Evolutionary conservation across 139 green algal species (phyloP), one percentile per base, ranked within the genome.

Genomic region (Eudorina sp.): DNA sequence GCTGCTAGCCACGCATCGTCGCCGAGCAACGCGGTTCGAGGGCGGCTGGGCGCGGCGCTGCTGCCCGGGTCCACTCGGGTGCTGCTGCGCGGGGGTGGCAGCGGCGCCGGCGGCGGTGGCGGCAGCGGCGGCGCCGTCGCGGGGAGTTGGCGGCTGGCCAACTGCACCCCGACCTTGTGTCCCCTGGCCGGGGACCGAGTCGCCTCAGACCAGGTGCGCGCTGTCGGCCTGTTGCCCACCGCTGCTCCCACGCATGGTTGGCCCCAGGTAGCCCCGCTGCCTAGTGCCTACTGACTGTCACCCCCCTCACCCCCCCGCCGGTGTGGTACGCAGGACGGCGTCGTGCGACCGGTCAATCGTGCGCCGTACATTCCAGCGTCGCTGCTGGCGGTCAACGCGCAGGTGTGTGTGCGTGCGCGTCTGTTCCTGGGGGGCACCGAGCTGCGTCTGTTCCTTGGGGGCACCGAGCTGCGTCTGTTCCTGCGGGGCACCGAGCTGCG

Each of bases 1-100:
- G 76, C 51, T 34, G 76, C 76, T 36, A 84, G 76, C 76, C 76
- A 84, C 31, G 31, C 25, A 9, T 70, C 76, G 19, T 70, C 76
- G 5, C 76, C 76, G 3, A 0, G 51, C 76, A 62, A 43, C 31
- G 31, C 76, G 16, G 31, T 84, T 34, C 76, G 76, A 0, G 76
- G 76, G 3, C 76, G 36, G 25, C 76, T 84, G 51, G 76, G 51
- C 6, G 76, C 76, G 2, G 51, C 76, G 1, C 51, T 8, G 16
- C 34, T 51, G 5, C 76, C 76, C n/a, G 76, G 76, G 7, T 48
- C 76, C 48, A 84, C 76, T 2, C 76, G 76, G 1, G 51, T 84
- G 51, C 76, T 84, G 76, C 53, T 70, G 27, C 76, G 70, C 36
- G 46, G 14, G 4, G 18, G 18, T 11, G 38, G 38, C 40, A 53